Evolutionary conservation across 2,329 filamentous ascomycete species (phyloP), one percentile per base, ranked within the genome.

Genomic region (Fusarium continuum): DNA sequence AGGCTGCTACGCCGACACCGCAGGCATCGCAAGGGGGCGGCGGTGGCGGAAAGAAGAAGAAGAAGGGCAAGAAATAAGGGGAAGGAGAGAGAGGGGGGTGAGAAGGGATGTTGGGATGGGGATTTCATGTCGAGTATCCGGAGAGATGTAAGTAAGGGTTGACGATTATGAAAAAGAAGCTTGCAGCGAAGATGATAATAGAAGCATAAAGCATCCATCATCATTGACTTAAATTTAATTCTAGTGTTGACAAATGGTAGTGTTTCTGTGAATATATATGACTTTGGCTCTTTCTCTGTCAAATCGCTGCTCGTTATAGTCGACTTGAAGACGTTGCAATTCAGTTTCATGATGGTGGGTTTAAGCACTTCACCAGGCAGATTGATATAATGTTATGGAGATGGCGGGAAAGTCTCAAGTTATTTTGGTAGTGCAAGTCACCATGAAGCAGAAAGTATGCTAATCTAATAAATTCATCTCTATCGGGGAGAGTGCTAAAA

Each of bases 21-120:
- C 64, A 64, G 59, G 68, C 68, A 25, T 63, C 64, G 40, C 61
- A 67, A 50, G 71, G 70, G 20, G 75, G 74, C 50, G 76, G 74
- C 49, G 76, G 78, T 36, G 80, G 79, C 11, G 78, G 80, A 29
- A 88, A 87, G 76, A 91, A 89, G 79, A 90, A 90, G 79, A 70
- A 70, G 68, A 70, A 70, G 63, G 68, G 68, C 23, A 70, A 70
- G 40, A 88, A 87, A 81, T 91, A 79, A 82, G 64, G 28, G 16
- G 14, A 14, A 9, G 4, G 13, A 10, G 36, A 16, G 26, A 20
- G 8, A 23, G n/a, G 14, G 10, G 26, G 23, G 8, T 23, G n/a
- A 16, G 10, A 35, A n/a, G 22, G 22, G 40, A 28, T 28, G 22
- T 32, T 14, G n/a, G 13, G 22, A 44, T 14, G 19, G 16, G 22